phyloP scores from a whole-genome alignment of 371 early-diverging fungal species.

The Conidiobolus coronatus region DNA sequence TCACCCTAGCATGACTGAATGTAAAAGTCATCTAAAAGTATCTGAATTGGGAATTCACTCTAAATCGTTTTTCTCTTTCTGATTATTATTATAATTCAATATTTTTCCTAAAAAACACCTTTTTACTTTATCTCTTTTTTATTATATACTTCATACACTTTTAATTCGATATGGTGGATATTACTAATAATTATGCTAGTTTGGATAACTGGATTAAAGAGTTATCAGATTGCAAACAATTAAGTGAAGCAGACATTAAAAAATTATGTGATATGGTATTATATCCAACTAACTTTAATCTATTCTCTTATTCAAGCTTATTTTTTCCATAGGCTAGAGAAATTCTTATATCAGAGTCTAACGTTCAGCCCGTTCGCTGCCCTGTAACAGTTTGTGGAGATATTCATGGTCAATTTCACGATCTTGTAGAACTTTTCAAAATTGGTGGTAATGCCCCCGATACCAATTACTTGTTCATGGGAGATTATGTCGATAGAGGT shows the following conservation, averaged over 20 bases:
- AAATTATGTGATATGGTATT: slow-evolving; percentile 82
- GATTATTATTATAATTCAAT: too few species aligned
- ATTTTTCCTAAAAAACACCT: too few species aligned
- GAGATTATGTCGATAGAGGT: slow-evolving; percentile 99
- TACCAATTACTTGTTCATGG: slow-evolving; percentile 98
- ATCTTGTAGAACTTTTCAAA: slow-evolving; percentile 91
- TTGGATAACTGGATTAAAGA: slow-evolving; percentile 83
- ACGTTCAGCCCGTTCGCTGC: slow-evolving; percentile 81
- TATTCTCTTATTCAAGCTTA: background rate
- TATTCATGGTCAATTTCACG: slow-evolving; percentile 98
- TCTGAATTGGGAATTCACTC: too few species aligned
- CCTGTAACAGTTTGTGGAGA: slow-evolving; percentile 97
- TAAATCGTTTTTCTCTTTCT: too few species aligned
- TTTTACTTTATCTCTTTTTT: background rate
- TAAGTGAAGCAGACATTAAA: slow-evolving; percentile 82
- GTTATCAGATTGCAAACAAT: slow-evolving; percentile 71
- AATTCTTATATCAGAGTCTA: slow-evolving; percentile 79
- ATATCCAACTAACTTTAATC: background rate
- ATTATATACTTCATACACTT: background rate
- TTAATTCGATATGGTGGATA: background rate
- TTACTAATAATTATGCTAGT: slow-evolving; percentile 20
- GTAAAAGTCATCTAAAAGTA: too few species aligned
- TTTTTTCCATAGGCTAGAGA: slow-evolving; percentile 57
- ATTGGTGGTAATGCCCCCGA: slow-evolving; percentile 94
- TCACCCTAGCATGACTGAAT: too few species aligned